Evolutionary conservation across 2,329 filamentous ascomycete species (phyloP).

Genomic region (Berkeleyomyces basicola): DNA sequence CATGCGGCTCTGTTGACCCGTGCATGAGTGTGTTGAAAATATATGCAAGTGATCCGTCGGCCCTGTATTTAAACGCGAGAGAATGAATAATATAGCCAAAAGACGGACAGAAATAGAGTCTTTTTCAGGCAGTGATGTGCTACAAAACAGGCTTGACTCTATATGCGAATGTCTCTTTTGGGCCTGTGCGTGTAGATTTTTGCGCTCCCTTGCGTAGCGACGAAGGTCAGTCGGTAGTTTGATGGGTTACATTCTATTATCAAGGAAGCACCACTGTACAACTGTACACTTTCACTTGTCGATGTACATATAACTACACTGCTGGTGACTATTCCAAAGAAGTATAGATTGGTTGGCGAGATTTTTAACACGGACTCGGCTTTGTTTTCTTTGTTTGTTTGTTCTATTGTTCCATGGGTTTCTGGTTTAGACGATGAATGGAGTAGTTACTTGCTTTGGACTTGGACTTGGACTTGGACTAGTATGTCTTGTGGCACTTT

Average conservation of each 20-base stretch:
- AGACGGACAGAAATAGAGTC: not conserved
- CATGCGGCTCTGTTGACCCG: not conserved
- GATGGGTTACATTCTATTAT: not conserved
- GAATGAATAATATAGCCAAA: not conserved
- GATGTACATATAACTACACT: too few species aligned
- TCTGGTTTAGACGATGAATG: too few species aligned
- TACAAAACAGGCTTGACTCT: not conserved
- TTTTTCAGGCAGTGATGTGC: not conserved
- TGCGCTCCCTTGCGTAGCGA: not conserved
- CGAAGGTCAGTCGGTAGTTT: not conserved
- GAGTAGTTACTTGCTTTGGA: too few species aligned
- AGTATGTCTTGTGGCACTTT: too few species aligned
- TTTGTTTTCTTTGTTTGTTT: too few species aligned
- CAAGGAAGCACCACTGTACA: not conserved
- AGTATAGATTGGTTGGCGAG: too few species aligned
- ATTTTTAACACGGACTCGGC: too few species aligned
- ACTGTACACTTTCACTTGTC: too few species aligned
- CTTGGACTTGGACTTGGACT: too few species aligned
- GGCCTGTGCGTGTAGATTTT: not conserved
- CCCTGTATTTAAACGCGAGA: not conserved
- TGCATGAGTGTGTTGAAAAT: not conserved
- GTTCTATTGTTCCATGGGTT: too few species aligned
- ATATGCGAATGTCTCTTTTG: too few species aligned
- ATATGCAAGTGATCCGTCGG: not conserved
- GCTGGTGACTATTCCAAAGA: too few species aligned